Base-by-base conservation (phyloP, 768 basidiomycete species). In the Lactarius psammicola region DNA sequence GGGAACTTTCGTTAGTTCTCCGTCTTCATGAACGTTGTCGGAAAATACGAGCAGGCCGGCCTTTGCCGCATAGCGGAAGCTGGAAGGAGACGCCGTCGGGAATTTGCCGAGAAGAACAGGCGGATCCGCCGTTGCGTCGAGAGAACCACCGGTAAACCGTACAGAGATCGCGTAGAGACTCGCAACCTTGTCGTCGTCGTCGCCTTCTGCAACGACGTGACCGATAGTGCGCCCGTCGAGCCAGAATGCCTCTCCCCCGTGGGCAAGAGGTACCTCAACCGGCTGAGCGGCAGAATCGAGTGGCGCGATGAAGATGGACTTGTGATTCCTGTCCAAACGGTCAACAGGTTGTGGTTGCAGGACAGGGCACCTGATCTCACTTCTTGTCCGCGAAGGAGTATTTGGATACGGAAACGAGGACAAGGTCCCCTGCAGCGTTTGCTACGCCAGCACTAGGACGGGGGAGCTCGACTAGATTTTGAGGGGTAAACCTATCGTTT, bases 181-280 rank as follows among this genome's bases (percentile, higher is more conserved):
- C 23, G 86, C 80, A 56, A 75, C 78, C 71, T 81, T 81, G 55
- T 74, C 75, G 30, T 80, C 78, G 58, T 83, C 84, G 33, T 82
- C 79, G 5, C 49, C 49, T 13, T 28, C 49, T 51, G 78, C 82
- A 28, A 89, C 83, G 60, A 87, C 84, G 62, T 90, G 87, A 1
- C 81, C 90, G 65, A 94, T 74, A n/a, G 88, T 90, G 53, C 84
- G 81, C 2, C 81, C 76, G 59, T 86, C 83, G 15, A 94, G 80
- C 92, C 92, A 94, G 77, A 94, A 93, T 2, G 82, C 81, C 54
- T 90, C 87, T 26, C 90, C 91, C 10, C 85, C 89, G 56, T 85
- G 84, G 28, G 82, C 77, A 42, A 92, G 81, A 78, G 85, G 79
- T 62, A 90, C 79, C 66, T 87, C 78, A 44, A 87, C 72, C 1